These are phyloP conservation scores for Purpureocillium lavendulum DNA, from an alignment of 2,329 filamentous ascomycete genomes.

Conservation along the genomic window DNA sequence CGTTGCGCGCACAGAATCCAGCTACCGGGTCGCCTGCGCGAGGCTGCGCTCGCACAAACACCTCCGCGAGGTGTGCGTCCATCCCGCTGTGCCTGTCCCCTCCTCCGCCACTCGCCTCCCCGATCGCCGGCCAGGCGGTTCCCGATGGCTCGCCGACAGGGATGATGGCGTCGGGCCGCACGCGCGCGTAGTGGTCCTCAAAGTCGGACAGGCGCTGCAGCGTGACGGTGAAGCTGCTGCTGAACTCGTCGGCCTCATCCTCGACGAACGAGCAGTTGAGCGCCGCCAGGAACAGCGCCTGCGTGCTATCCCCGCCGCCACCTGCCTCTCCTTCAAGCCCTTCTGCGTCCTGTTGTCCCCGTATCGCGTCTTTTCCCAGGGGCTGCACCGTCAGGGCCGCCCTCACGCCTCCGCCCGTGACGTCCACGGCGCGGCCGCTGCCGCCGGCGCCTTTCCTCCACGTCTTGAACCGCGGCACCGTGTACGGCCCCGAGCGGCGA, in stretches of 20 bases:
- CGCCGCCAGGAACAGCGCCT: slow-evolving; percentile 1
- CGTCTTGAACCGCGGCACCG: slow-evolving; percentile 2
- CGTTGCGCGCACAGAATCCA: neutral
- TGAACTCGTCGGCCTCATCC: slow-evolving; percentile 4
- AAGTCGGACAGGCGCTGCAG: slow-evolving; percentile 7
- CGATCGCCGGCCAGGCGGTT: too few relatives aligned
- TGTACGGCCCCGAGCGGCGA: slow-evolving; percentile 1
- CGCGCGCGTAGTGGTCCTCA: slow-evolving; percentile 6
- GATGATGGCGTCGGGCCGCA: slow-evolving; percentile 1
- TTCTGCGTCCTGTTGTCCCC: too few relatives aligned
- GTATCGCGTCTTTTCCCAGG: neutral
- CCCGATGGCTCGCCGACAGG: neutral
- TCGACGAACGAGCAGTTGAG: neutral
- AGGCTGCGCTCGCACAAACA: neutral
- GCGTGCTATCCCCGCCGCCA: too few relatives aligned
- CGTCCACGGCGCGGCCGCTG: too few relatives aligned
- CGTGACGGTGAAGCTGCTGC: slow-evolving; percentile 1
- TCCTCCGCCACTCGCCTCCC: too few relatives aligned
- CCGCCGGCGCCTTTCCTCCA: neutral
- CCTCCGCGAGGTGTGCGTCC: neutral
- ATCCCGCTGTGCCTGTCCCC: too few relatives aligned
- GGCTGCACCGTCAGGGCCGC: slow-evolving; percentile 1
- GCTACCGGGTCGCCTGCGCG: neutral
- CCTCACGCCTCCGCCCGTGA: slow-evolving; percentile 7
- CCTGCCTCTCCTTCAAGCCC: too few relatives aligned